phyloP scores from a whole-genome alignment of 768 basidiomycete genomes.

The Leccinum rimulosum region DNA sequence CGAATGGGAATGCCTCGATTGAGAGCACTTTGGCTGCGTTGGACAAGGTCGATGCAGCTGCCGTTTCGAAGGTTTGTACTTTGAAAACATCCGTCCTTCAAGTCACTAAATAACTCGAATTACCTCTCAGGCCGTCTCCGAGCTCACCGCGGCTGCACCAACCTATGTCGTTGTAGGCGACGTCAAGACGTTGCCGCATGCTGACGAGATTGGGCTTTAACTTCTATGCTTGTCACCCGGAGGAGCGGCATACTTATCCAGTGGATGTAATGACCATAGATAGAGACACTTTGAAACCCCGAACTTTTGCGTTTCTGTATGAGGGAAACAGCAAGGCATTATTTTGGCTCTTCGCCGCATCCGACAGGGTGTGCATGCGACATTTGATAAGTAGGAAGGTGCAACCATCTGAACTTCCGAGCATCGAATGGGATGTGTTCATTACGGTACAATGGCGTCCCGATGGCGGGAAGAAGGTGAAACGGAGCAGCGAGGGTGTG shows the following conservation, averaged over 20 bases:
- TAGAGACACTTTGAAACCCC: slow-evolving; percentile 10
- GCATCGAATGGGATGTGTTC: background rate
- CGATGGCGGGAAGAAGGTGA: background rate
- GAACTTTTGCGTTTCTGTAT: background rate
- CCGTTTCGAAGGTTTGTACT: slow-evolving; percentile 63
- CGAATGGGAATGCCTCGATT: slow-evolving; percentile 51
- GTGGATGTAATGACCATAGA: slow-evolving; percentile 18
- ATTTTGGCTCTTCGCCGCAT: background rate
- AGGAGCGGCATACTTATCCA: slow-evolving; percentile 12
- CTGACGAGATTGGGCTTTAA: slow-evolving; percentile 81
- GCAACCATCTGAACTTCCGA: too few relatives aligned
- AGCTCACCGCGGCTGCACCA: slow-evolving; percentile 72
- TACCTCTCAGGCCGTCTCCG: slow-evolving; percentile 46
- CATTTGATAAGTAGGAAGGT: too few relatives aligned
- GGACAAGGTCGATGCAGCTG: slow-evolving; percentile 63
- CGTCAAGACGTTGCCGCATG: slow-evolving; percentile 69
- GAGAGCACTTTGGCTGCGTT: slow-evolving; percentile 64
- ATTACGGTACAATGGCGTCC: background rate
- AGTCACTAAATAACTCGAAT: background rate
- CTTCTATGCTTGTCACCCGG: background rate
- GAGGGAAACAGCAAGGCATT: background rate
- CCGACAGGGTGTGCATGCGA: background rate
- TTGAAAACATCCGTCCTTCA: background rate
- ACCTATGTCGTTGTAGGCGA: slow-evolving; percentile 89
- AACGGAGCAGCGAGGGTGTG: background rate